Conservation (phyloP, 2,329 filamentous ascomycete genomes). For the Calonectria pseudoreteaudii region DNA sequence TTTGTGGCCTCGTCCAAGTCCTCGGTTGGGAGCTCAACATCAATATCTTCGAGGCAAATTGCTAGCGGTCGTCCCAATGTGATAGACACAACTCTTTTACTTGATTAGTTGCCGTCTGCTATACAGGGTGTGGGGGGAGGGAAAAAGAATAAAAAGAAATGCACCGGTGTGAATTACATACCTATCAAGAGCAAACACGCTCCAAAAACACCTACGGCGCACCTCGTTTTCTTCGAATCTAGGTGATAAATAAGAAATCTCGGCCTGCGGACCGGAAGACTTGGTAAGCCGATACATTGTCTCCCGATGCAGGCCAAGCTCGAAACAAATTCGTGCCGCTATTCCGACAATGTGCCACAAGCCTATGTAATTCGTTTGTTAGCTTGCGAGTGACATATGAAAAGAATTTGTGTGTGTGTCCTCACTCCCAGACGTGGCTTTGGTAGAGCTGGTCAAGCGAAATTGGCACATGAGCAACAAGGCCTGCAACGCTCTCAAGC, state of each 20-base stretch:
- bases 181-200: constrained; percentile 53
- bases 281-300: constrained; percentile 44
- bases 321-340: constrained; percentile 54
- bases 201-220: constrained; percentile 56
- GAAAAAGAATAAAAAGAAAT: too few species aligned
- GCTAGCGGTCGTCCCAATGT: constrained; percentile 55
- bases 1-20: constrained; percentile 3
- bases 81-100: constrained; percentile 37
- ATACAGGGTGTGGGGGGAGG: too few species aligned
- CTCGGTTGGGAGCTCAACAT: constrained; percentile 48
- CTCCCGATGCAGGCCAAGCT: constrained; percentile 55
- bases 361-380: constrained; percentile 36
- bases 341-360: constrained; percentile 59
- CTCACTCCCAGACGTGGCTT: constrained; percentile 44
- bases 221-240: constrained; percentile 48
- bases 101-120: neutral
- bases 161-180: constrained; percentile 32
- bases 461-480: constrained; percentile 58
- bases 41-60: constrained; percentile 55
- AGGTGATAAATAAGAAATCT: neutral
- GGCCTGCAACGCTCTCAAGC: constrained; percentile 52
- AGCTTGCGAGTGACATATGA: neutral
- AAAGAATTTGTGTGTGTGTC: neutral
- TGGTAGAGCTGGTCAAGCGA: constrained; percentile 53
- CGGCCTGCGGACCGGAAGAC: constrained; percentile 8